These are phyloP conservation scores for Amaranthus cruentus DNA, from an alignment of 148 eudicot genomes.

Conservation along the genomic window DNA sequence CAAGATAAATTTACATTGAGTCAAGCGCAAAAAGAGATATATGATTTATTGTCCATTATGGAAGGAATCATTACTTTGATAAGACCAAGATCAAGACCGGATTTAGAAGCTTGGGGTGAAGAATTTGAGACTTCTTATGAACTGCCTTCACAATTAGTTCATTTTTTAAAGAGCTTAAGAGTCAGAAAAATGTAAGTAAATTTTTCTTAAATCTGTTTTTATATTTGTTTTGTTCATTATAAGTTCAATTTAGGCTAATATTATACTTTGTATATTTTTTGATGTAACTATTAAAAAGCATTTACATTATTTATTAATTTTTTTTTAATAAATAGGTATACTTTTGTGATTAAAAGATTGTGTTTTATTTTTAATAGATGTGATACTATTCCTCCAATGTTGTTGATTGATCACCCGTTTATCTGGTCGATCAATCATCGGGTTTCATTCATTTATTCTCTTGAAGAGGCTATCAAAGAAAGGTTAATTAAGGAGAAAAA, in stretches of 20 bases:
- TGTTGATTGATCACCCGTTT: neutral
- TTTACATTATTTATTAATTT: neutral
- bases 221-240: neutral
- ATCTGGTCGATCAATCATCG: neutral
- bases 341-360: neutral
- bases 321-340: neutral
- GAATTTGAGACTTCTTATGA: neutral
- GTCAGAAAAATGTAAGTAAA: neutral
- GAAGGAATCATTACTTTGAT: too few relatives aligned
- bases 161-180: neutral
- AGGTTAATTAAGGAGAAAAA: neutral
- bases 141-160: neutral
- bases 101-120: too few relatives aligned
- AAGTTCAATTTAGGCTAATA: neutral
- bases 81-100: too few relatives aligned
- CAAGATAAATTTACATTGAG: neutral
- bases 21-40: neutral
- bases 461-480: neutral
- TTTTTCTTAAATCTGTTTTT: neutral
- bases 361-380: neutral
- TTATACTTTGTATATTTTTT: neutral
- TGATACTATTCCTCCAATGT: neutral
- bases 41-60: too few relatives aligned
- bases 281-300: too few relatives aligned
- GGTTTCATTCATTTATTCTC: neutral